phyloP scores from a whole-genome alignment of 768 basidiomycete genomes.

The Tulasnella sp. region DNA sequence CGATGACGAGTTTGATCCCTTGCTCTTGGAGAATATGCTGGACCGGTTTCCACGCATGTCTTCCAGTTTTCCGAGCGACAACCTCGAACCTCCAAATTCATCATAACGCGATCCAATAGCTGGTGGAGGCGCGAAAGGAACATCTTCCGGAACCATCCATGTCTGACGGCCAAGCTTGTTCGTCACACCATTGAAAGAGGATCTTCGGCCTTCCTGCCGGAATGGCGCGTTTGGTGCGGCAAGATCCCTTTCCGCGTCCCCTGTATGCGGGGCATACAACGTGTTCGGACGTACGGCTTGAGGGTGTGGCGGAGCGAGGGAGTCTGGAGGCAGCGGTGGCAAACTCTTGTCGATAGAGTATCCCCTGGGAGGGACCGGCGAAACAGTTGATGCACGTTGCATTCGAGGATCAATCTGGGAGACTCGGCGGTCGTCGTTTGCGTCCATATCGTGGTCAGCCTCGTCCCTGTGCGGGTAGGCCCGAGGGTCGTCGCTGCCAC shows the following conservation, averaged over 20 bases:
- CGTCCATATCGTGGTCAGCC: constrained; percentile 4
- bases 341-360: constrained; percentile 48
- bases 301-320: constrained; percentile 36
- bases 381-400: constrained; percentile 14
- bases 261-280: constrained; percentile 42
- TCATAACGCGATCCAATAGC: constrained; percentile 46
- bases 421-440: constrained; percentile 14
- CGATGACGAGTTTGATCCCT: background rate
- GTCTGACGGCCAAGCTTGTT: constrained; percentile 4
- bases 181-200: constrained; percentile 62
- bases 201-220: constrained; percentile 40
- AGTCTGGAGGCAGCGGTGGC: constrained; percentile 61
- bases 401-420: constrained; percentile 28
- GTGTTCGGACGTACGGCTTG: constrained; percentile 48
- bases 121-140: constrained; percentile 37
- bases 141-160: constrained; percentile 9
- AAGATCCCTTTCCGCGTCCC: constrained; percentile 38
- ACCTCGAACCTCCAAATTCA: constrained; percentile 64
- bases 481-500: constrained; percentile 18
- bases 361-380: constrained; percentile 23
- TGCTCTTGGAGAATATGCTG: constrained; percentile 25
- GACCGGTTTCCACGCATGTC: constrained; percentile 30
- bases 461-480: constrained; percentile 21
- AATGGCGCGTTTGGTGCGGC: constrained; percentile 41
- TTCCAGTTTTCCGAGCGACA: constrained; percentile 42